Evolutionary conservation across 2,329 filamentous ascomycete species (phyloP).

Genomic region (Diaporthe eres): DNA sequence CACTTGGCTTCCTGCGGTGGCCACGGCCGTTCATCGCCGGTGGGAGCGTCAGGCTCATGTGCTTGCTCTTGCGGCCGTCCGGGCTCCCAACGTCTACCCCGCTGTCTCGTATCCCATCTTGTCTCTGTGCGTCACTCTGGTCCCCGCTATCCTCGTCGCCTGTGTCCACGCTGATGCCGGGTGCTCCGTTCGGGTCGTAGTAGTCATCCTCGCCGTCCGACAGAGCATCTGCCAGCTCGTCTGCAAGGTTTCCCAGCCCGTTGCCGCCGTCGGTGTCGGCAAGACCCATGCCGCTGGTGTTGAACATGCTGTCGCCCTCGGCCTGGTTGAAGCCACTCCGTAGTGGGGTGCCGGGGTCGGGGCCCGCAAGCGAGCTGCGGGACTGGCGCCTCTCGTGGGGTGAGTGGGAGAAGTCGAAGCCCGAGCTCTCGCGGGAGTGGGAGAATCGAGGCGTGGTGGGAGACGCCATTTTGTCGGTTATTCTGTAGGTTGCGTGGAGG

Average conservation of each 20-base stretch:
- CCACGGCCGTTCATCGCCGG: constrained; percentile 56
- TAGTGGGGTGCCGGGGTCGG: constrained; percentile 63
- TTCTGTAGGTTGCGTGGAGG: constrained; percentile 19
- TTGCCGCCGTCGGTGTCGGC: constrained; percentile 60
- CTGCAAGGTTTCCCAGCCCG: constrained; percentile 82
- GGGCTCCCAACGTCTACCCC: constrained; percentile 58
- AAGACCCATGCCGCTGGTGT: constrained; percentile 54
- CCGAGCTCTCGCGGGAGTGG: constrained; percentile 72
- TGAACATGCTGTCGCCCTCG: constrained; percentile 62
- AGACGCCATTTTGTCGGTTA: constrained; percentile 59
- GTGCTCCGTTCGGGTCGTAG: constrained; percentile 56
- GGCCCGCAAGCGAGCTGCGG: constrained; percentile 48
- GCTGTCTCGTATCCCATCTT: constrained; percentile 56
- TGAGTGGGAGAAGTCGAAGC: constrained; percentile 64
- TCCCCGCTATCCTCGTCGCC: constrained; percentile 36
- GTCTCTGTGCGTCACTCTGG: constrained; percentile 40
- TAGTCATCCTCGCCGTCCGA: constrained; percentile 74
- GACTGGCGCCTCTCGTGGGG: constrained; percentile 64
- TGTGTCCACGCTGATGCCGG: constrained; percentile 56
- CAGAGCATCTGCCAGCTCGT: constrained; percentile 83
- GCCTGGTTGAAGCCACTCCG: constrained; percentile 64
- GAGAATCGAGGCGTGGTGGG: constrained; percentile 65
- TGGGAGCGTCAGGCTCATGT: constrained; percentile 61
- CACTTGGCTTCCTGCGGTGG: constrained; percentile 68
- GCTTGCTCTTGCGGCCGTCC: constrained; percentile 47